Evolutionary conservation across 495 filamentous ascomycete genomes (phyloP).

Genomic region (Cladorrhinum samala): DNA sequence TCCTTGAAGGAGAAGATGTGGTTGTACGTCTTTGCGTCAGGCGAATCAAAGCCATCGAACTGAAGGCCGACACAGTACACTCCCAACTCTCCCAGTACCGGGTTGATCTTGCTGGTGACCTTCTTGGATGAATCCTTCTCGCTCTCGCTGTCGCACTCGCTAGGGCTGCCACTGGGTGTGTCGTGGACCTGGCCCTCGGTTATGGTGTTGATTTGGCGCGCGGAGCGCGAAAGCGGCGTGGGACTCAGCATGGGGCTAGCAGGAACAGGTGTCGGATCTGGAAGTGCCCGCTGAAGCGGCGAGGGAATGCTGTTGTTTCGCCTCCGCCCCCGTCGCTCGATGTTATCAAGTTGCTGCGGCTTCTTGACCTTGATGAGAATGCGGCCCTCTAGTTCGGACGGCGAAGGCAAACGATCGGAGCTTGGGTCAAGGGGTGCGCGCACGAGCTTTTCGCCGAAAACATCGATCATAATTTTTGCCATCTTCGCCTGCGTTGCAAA

Average conservation of each 20-base stretch:
- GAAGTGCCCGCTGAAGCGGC: slow-evolving; percentile 56
- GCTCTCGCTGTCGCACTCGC: slow-evolving; percentile 52
- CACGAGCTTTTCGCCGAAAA: slow-evolving; percentile 72
- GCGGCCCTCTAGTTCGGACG: slow-evolving; percentile 71
- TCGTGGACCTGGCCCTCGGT: slow-evolving; percentile 47
- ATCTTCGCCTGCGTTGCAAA: slow-evolving; percentile 76
- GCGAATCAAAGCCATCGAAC: slow-evolving; percentile 63
- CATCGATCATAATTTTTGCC: slow-evolving; percentile 82
- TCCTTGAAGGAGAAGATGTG: slow-evolving; percentile 94
- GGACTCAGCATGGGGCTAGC: slow-evolving; percentile 50
- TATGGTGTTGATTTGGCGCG: slow-evolving; percentile 40
- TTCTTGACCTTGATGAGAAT: slow-evolving; percentile 94
- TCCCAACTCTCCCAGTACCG: slow-evolving; percentile 74
- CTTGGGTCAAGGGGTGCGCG: slow-evolving; percentile 64
- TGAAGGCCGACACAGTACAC: slow-evolving; percentile 87
- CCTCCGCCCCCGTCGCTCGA: slow-evolving; percentile 41
- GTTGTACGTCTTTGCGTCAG: slow-evolving; percentile 77
- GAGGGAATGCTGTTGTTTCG: slow-evolving; percentile 79
- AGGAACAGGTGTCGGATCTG: slow-evolving; percentile 42
- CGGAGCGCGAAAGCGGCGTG: slow-evolving; percentile 29
- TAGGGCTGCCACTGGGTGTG: slow-evolving; percentile 46
- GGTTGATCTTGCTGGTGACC: slow-evolving; percentile 79
- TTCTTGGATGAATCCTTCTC: slow-evolving; percentile 52
- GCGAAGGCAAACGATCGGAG: slow-evolving; percentile 65
- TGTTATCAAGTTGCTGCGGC: slow-evolving; percentile 36